Evolutionary conservation across 176 grass and related monocot species (phyloP).

Genomic region (Musa troglodytarum): DNA sequence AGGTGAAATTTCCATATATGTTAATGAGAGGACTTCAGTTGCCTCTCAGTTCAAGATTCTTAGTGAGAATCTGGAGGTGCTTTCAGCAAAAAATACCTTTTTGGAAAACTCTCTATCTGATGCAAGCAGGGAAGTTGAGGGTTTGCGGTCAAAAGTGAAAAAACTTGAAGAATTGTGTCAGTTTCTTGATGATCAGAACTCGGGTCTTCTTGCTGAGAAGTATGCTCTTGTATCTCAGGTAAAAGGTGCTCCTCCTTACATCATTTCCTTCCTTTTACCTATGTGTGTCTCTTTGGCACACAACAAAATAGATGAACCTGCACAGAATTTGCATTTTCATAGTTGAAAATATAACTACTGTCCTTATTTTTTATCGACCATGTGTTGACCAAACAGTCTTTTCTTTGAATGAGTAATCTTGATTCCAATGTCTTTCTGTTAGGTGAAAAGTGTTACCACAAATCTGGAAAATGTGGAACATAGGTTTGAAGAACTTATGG

Average conservation of each 20-base stretch:
- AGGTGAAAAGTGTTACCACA: neutral
- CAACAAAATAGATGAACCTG: neutral
- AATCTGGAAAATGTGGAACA: neutral
- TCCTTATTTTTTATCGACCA: too few species aligned
- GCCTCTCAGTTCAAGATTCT: constrained; percentile 10
- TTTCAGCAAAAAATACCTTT: constrained; percentile 61
- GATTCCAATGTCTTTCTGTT: too few species aligned
- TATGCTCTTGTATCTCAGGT: constrained; percentile 20
- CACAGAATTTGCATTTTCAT: too few species aligned
- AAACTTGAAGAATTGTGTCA: constrained; percentile 24
- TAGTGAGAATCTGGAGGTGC: constrained; percentile 25
- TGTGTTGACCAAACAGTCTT: too few species aligned
- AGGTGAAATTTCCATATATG: constrained; percentile 20
- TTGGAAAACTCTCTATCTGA: constrained; percentile 52
- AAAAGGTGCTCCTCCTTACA: neutral
- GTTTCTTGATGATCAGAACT: constrained; percentile 32
- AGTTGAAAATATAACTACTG: too few species aligned
- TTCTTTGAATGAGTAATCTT: neutral
- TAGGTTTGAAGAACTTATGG: neutral
- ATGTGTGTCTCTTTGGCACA: neutral
- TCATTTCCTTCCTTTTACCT: neutral
- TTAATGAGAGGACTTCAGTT: constrained; percentile 24
- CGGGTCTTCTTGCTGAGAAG: constrained; percentile 26
- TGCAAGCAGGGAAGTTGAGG: constrained; percentile 36
- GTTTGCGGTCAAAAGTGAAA: constrained; percentile 28